Evolutionary conservation across 805 yeast species (phyloP).

Genomic region (Candida mattraensis): DNA sequence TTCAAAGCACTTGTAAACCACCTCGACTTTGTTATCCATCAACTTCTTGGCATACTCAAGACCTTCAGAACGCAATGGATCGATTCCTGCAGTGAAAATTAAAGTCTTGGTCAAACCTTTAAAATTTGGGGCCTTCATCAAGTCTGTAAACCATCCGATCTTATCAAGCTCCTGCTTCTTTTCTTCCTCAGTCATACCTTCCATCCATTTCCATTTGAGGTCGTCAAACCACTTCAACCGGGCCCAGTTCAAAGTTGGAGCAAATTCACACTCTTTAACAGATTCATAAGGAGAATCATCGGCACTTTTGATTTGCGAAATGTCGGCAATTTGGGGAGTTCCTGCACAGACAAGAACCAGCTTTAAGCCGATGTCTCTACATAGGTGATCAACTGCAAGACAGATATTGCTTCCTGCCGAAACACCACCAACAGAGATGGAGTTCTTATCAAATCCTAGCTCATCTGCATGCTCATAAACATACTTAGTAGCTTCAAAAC

Average conservation of each 20-base stretch:
- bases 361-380: constrained; percentile 27
- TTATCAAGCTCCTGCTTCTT: constrained; percentile 20
- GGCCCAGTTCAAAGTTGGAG: constrained; percentile 36
- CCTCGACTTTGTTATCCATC: constrained; percentile 29
- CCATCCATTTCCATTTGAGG: constrained; percentile 29
- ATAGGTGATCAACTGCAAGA: constrained; percentile 31
- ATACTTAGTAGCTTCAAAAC: constrained; percentile 30
- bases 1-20: constrained; percentile 29
- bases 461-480: constrained; percentile 24
- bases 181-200: constrained; percentile 17
- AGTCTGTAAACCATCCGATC: constrained; percentile 33
- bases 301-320: constrained; percentile 24
- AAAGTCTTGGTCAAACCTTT: constrained; percentile 29
- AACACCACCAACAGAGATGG: constrained; percentile 30
- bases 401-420: constrained; percentile 29
- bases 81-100: constrained; percentile 34
- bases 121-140: constrained; percentile 32
- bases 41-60: constrained; percentile 32
- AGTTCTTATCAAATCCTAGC: constrained; percentile 20
- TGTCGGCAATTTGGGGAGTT: constrained; percentile 35
- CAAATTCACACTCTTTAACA: constrained; percentile 31
- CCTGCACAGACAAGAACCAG: constrained; percentile 32
- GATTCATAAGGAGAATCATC: constrained; percentile 31
- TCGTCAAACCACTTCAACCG: constrained; percentile 32
- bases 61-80: constrained; percentile 36